These are phyloP conservation scores for Scheffersomyces lignicola DNA, from an alignment of 1,139 yeast species.

Conservation along the genomic window DNA sequence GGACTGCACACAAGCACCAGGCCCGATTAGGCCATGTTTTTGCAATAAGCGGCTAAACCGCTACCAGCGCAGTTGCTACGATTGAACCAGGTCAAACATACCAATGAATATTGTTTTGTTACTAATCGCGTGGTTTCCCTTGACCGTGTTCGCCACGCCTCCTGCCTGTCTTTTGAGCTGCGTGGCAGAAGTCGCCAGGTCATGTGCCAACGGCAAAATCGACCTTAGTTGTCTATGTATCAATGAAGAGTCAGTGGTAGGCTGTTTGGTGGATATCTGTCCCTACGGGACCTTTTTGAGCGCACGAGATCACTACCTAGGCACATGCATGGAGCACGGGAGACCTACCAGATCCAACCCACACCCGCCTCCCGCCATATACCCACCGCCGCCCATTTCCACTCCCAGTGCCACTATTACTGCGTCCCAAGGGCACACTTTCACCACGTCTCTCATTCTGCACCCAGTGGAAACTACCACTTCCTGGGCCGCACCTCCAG, in stretches of 20 bases:
- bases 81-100: background rate
- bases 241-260: conserved; percentile 35
- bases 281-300: conserved; percentile 48
- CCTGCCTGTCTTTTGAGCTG: conserved; percentile 57
- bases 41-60: too few relatives aligned
- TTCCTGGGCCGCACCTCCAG: background rate
- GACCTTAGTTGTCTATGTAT: conserved; percentile 46
- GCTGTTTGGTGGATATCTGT: conserved; percentile 50
- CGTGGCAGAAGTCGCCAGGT: conserved; percentile 34
- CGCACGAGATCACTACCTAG: conserved; percentile 55
- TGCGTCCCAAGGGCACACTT: background rate
- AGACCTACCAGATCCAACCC: conserved; percentile 13
- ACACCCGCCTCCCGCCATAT: conserved; percentile 3
- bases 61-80: too few relatives aligned
- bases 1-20: too few relatives aligned
- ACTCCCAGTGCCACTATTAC: background rate
- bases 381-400: background rate
- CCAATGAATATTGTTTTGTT: background rate
- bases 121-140: conserved; percentile 7
- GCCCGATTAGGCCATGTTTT: too few relatives aligned
- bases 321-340: conserved; percentile 50
- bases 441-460: background rate
- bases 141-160: conserved; percentile 38
- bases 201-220: conserved; percentile 29
- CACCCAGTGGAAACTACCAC: background rate